A percentile compares a stretch with the other conserved stretches of the same genome.
phyloP scores from a whole-genome alignment of 2,329 filamentous ascomycete genomes.

The Pyricularia pennisetigena region DNA sequence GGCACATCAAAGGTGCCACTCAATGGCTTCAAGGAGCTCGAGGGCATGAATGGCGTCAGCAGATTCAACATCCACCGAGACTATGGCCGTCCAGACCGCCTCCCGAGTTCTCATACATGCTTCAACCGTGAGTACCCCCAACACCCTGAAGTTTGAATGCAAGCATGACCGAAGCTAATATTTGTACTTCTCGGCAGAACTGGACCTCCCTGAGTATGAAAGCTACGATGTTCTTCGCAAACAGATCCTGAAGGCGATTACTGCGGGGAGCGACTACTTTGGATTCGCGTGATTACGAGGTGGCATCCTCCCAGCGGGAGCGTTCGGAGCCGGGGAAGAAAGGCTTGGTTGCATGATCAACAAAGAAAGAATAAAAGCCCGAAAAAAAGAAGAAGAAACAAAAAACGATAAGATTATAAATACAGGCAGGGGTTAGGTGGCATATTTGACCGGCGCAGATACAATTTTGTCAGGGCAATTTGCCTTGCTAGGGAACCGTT shows the following conservation, averaged over 20 bases:
- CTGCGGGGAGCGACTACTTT: slow-evolving; percentile 94
- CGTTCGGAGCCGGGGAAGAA: neutral
- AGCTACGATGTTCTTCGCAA: slow-evolving; percentile 84
- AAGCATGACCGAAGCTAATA: slow-evolving; percentile 4
- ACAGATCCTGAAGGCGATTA: slow-evolving; percentile 90
- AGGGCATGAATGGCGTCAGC: slow-evolving; percentile 98
- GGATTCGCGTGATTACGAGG: slow-evolving; percentile 67
- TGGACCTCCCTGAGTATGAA: slow-evolving; percentile 96
- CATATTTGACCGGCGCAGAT: neutral
- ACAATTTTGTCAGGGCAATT: neutral
- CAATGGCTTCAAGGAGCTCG: slow-evolving; percentile 97
- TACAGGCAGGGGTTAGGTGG: neutral
- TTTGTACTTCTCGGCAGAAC: slow-evolving; percentile 49
- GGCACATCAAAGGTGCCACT: slow-evolving; percentile 97
- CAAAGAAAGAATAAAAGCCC: neutral
- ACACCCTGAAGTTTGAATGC: neutral
- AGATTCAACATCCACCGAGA: slow-evolving; percentile 98
- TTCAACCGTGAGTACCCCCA: slow-evolving; percentile 79
- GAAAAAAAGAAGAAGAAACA: neutral
- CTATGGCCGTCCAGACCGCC: slow-evolving; percentile 89
- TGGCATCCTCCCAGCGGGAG: neutral
- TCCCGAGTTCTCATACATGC: slow-evolving; percentile 95
- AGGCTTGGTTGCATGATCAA: neutral
- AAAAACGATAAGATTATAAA: neutral
- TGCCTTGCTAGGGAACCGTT: neutral